Evolutionary conservation across 1,139 yeast genomes (phyloP), one percentile per base, ranked within the genome.

Genomic region (Barnettozyma hawaiiensis): DNA sequence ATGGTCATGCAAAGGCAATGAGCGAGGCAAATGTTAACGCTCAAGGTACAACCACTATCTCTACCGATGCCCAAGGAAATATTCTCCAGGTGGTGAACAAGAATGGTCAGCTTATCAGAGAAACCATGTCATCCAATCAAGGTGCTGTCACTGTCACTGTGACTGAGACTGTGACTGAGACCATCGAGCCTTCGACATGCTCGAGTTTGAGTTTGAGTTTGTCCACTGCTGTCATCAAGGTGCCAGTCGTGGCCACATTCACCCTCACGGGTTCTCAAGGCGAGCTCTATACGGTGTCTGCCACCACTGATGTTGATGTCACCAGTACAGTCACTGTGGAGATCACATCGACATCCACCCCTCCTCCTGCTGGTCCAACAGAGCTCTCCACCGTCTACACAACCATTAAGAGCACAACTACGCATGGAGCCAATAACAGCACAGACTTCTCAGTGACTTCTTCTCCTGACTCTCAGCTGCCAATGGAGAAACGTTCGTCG

Each of bases 341-440:
- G 21, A 15, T 48, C 22, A 53, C 58, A 10, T 47, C 51, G 14
- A 53, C 56, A 2, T 10, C 46, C 5, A 42, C 44, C 15, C 45
- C 55, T 32, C 48, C 61, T 20, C 58, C 60, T 19, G 48, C 54
- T 24, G 35, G n/a, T n/a, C n/a, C n/a, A n/a, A n/a, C n/a, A n/a
- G n/a, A 37, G 11, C 42, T 50, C 19, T 35, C 47, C 27, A 46
- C 54, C 24, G 43, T 50, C 28, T 58, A 50, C 54, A 58, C 49
- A 46, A 56, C 49, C 47, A 50, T 43, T 14, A 53, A 49, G 57
- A 47, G 60, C 72, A 53, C 79, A 69, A 50, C 63, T 71, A 43
- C 71, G 69, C 52, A 31, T 28, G 36, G 34, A 8, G 10, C 16
- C 14, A 21, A 37, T 10, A 21, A 21, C 20, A 21, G 28, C 20